Conservation (phyloP, 2,329 filamentous ascomycete species). For the Furcasterigmium sp. region DNA sequence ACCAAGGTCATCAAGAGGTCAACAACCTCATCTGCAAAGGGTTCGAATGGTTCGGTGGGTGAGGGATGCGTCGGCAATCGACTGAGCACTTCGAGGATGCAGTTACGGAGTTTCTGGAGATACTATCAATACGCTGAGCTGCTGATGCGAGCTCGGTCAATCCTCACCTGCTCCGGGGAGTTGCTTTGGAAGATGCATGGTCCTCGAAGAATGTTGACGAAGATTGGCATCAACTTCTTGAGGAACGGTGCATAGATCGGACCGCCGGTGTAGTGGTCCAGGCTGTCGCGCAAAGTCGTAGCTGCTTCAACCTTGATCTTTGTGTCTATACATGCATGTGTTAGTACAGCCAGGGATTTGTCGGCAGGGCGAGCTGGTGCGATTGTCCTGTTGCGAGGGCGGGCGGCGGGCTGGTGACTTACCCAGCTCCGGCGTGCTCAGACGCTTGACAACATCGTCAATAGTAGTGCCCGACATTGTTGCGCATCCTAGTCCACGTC, state of each 20-base stretch:
- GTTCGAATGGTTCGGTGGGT: constrained; percentile 76
- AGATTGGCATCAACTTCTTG: constrained; percentile 82
- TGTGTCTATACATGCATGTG: constrained; percentile 52
- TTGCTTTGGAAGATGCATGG: constrained; percentile 88
- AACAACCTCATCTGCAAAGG: constrained; percentile 81
- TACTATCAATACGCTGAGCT: constrained; percentile 12
- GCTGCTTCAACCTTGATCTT: constrained; percentile 79
- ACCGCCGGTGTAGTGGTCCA: constrained; percentile 81
- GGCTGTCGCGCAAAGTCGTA: constrained; percentile 80
- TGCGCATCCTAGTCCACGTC: not conserved
- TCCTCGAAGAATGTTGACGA: constrained; percentile 78
- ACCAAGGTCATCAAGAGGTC: constrained; percentile 87
- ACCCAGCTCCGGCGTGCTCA: constrained; percentile 53
- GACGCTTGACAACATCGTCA: constrained; percentile 58
- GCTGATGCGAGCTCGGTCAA: not conserved
- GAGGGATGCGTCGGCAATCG: constrained; percentile 68
- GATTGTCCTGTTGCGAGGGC: constrained; percentile 1
- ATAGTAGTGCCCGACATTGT: constrained; percentile 56
- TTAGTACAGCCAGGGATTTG: constrained; percentile 3
- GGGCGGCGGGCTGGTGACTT: constrained; percentile 17
- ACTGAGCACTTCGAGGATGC: constrained; percentile 90
- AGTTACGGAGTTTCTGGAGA: constrained; percentile 77
- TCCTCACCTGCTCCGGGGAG: constrained; percentile 76
- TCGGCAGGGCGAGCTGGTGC: not conserved
- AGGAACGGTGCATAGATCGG: constrained; percentile 76